Percentiles rank a stretch among this genome's conserved stretches.
Evolutionary conservation across 2,329 filamentous ascomycete species (phyloP).

Genomic region (Alternaria sp.): DNA sequence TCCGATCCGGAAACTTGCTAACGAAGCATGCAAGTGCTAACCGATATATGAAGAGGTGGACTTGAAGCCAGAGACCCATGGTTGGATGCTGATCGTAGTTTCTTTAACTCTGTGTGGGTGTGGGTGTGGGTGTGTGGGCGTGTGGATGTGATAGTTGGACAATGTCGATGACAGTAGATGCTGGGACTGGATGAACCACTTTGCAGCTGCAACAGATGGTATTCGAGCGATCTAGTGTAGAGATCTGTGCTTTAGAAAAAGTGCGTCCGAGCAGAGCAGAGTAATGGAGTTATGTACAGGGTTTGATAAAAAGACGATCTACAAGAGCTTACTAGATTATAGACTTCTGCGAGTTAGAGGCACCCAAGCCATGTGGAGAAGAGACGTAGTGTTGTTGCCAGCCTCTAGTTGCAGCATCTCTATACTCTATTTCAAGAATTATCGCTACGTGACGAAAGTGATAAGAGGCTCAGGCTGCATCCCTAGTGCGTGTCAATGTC

Average conservation of each 20-base stretch:
- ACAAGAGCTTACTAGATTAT: background rate
- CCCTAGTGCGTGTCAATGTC: background rate
- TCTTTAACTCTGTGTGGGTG: background rate
- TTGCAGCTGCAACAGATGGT: background rate
- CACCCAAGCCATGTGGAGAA: background rate
- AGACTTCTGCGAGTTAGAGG: background rate
- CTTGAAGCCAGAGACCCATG: conserved; percentile 8
- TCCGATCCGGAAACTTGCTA: conserved; percentile 8
- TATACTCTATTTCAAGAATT: conserved; percentile 4
- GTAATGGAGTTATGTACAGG: conserved; percentile 3
- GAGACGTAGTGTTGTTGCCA: background rate
- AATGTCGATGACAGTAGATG: too few species aligned
- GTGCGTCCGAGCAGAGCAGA: background rate
- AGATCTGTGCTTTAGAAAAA: background rate
- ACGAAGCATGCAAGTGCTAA: conserved; percentile 8
- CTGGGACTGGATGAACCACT: too few species aligned
- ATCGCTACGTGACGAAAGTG: background rate
- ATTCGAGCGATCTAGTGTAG: background rate
- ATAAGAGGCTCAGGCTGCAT: background rate
- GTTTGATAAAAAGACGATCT: background rate
- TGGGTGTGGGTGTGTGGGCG: background rate
- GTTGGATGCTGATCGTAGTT: conserved; percentile 4
- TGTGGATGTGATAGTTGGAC: too few species aligned
- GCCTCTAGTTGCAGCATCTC: background rate
- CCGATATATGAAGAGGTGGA: background rate